phyloP scores from a whole-genome alignment of 1,284 basidiomycete genomes.

The Ceratobasidium sp. region DNA sequence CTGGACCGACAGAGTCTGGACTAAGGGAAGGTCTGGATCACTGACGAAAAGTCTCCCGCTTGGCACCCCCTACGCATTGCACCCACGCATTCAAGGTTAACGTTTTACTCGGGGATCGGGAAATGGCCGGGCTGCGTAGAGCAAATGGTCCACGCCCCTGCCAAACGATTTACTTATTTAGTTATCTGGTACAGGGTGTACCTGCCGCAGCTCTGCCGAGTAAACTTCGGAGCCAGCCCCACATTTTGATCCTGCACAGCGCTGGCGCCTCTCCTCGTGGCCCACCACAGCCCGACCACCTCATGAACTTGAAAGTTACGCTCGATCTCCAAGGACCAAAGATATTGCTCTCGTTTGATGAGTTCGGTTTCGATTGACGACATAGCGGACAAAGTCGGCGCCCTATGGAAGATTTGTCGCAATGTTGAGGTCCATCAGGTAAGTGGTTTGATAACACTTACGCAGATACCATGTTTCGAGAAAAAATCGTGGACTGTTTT shows the following conservation, averaged over 20 bases:
- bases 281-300: slow-evolving; percentile 21
- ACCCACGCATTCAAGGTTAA: too few species aligned
- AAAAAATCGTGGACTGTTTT: not conserved
- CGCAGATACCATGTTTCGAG: not conserved
- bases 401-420: slow-evolving; percentile 39
- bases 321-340: not conserved
- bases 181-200: not conserved
- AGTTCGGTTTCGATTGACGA: slow-evolving; percentile 29
- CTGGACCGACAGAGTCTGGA: too few species aligned
- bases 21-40: too few species aligned
- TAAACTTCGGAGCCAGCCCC: not conserved
- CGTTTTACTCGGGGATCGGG: not conserved
- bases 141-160: not conserved
- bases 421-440: slow-evolving; percentile 38
- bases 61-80: too few species aligned
- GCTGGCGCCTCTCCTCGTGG: slow-evolving; percentile 21
- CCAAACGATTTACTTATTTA: not conserved
- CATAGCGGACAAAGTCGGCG: slow-evolving; percentile 35
- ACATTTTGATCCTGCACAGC: slow-evolving; percentile 24
- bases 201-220: too few species aligned
- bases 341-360: not conserved
- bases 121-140: not conserved
- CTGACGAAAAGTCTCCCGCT: too few species aligned
- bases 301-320: slow-evolving; percentile 11
- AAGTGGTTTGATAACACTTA: not conserved